These are phyloP conservation scores for Diaporthe longicolla DNA, from an alignment of 2,329 filamentous ascomycete species.

Conservation along the genomic window DNA sequence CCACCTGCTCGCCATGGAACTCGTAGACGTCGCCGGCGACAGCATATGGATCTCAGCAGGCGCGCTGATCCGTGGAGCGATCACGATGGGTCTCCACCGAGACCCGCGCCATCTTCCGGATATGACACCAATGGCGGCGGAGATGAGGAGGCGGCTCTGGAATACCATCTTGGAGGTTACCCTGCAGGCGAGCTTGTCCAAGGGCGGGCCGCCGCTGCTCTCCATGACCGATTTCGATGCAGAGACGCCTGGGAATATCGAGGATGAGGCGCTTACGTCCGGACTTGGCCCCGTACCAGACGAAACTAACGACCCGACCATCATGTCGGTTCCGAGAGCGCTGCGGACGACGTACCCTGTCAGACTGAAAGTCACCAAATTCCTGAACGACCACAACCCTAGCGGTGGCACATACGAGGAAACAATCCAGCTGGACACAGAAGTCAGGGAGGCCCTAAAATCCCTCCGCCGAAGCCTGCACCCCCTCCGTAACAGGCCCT, in stretches of 20 bases:
- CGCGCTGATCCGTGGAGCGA: slow-evolving; percentile 65
- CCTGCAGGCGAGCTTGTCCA: slow-evolving; percentile 65
- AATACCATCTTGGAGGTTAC: slow-evolving; percentile 68
- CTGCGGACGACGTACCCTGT: slow-evolving; percentile 59
- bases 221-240: slow-evolving; percentile 64
- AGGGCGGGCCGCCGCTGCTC: slow-evolving; percentile 65
- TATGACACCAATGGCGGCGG: slow-evolving; percentile 62
- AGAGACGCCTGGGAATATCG: slow-evolving; percentile 62
- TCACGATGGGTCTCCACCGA: slow-evolving; percentile 70
- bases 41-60: slow-evolving; percentile 67
- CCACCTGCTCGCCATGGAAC: slow-evolving; percentile 63
- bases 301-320: slow-evolving; percentile 55
- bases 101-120: slow-evolving; percentile 66
- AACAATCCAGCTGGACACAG: slow-evolving; percentile 61
- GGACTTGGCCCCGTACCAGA: slow-evolving; percentile 44
- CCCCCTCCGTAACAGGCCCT: slow-evolving; percentile 44
- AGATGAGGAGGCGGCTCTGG: slow-evolving; percentile 71
- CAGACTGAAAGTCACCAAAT: slow-evolving; percentile 59
- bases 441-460: slow-evolving; percentile 58
- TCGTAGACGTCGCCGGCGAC: slow-evolving; percentile 63
- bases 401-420: slow-evolving; percentile 60
- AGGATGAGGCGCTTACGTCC: slow-evolving; percentile 64
- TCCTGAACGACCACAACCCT: slow-evolving; percentile 62
- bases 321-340: slow-evolving; percentile 65
- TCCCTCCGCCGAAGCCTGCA: slow-evolving; percentile 51